Percentiles rank a stretch among this genome's conserved stretches.
Evolutionary conservation across 2,329 filamentous ascomycete genomes (phyloP).

Genomic region (Dryadomyces quercivorus): DNA sequence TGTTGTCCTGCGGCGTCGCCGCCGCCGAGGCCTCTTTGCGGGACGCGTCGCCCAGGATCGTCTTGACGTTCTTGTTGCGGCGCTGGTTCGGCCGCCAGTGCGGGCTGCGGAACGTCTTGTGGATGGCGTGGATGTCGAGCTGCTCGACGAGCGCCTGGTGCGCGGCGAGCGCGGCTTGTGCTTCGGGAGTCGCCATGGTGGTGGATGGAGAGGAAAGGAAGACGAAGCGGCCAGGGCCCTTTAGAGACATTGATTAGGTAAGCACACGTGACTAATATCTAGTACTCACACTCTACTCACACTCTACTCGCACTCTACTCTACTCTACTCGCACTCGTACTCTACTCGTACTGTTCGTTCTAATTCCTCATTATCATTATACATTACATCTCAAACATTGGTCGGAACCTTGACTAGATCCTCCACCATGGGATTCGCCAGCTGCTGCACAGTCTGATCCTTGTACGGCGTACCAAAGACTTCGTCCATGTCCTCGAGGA

Average conservation of each 20-base stretch:
- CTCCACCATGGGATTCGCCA: background rate
- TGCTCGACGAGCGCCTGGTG: constrained; percentile 80
- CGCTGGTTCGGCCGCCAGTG: constrained; percentile 87
- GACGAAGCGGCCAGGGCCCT: background rate
- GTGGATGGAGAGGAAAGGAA: background rate
- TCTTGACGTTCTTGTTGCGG: constrained; percentile 98
- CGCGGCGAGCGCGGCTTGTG: constrained; percentile 64
- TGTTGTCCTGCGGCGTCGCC: constrained; percentile 62
- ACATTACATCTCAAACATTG: background rate
- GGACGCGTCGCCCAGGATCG: constrained; percentile 80
- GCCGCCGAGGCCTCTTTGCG: constrained; percentile 82
- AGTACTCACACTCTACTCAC: too few relatives aligned
- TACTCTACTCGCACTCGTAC: background rate
- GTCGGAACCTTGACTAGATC: background rate
- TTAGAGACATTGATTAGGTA: background rate
- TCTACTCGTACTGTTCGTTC: background rate
- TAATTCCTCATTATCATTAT: background rate
- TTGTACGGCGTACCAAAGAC: constrained; percentile 1
- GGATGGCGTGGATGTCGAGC: constrained; percentile 78
- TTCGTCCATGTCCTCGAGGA: constrained; percentile 4
- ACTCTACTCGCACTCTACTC: background rate
- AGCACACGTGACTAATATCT: background rate
- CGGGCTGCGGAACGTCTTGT: constrained; percentile 82
- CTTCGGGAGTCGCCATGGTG: constrained; percentile 39
- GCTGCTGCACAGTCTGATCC: background rate